Evolutionary conservation across 352 stramenopile species (phyloP).

Genomic region (Phytophthora megakarya): DNA sequence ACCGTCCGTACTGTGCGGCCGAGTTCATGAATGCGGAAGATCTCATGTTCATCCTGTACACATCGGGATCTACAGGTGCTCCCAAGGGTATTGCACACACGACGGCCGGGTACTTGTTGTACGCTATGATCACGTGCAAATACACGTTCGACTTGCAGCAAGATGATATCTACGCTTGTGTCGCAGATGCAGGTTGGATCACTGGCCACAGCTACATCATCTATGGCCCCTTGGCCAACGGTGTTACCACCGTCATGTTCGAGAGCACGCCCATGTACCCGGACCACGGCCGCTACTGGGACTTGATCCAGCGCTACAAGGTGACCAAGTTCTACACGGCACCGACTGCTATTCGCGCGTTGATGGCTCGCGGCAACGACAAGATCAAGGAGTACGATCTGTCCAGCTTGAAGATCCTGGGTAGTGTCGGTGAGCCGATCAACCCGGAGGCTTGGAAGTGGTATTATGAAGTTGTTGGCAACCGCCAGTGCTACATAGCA

Average conservation of each 20-base stretch:
- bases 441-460: slow-evolving; percentile 98
- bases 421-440: slow-evolving; percentile 98
- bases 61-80: slow-evolving; percentile 95
- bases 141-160: slow-evolving; percentile 94
- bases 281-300: slow-evolving; percentile 95
- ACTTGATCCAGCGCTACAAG: slow-evolving; percentile 96
- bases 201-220: slow-evolving; percentile 97
- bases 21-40: slow-evolving; percentile 97
- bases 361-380: slow-evolving; percentile 96
- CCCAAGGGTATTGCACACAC: slow-evolving; percentile 96
- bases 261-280: slow-evolving; percentile 98
- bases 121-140: slow-evolving; percentile 93
- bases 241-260: slow-evolving; percentile 98
- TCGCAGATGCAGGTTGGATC: slow-evolving; percentile 97
- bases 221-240: slow-evolving; percentile 97
- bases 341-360: slow-evolving; percentile 96
- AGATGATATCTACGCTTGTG: slow-evolving; percentile 94
- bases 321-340: slow-evolving; percentile 96
- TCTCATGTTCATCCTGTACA: slow-evolving; percentile 98
- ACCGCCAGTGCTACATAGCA: slow-evolving; percentile 91
- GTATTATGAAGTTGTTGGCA: slow-evolving; percentile 96
- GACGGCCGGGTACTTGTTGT: slow-evolving; percentile 95
- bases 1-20: slow-evolving; percentile 94
- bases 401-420: slow-evolving; percentile 92
- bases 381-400: slow-evolving; percentile 80